Conservation (phyloP, 2,329 filamentous ascomycete genomes). For the Aureobasidium uvarum region DNA sequence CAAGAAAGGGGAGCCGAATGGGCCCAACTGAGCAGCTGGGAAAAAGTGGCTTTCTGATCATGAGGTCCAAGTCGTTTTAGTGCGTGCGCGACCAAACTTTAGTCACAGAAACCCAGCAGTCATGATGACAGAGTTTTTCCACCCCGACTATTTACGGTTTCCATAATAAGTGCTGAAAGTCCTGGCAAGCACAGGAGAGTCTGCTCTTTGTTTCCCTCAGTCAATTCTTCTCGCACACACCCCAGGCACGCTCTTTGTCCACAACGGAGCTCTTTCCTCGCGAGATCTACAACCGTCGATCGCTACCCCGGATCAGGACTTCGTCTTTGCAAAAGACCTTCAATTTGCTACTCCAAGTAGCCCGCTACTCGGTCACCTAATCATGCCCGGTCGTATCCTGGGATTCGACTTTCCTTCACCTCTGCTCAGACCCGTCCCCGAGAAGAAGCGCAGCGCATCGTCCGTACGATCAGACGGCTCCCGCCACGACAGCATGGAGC, state of each 20-base stretch:
- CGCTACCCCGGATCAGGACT: conserved; percentile 11
- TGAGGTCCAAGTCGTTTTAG: conserved; percentile 17
- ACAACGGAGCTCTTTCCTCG: neutral
- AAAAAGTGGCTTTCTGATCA: conserved; percentile 18
- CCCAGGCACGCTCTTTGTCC: neutral
- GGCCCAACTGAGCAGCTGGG: neutral
- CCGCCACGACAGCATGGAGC: conserved; percentile 38
- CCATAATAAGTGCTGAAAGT: conserved; percentile 7
- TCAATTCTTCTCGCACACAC: neutral
- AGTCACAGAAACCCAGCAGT: neutral
- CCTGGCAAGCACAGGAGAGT: neutral
- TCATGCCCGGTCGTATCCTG: conserved; percentile 38
- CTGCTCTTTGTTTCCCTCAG: conserved; percentile 14
- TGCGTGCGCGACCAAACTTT: neutral
- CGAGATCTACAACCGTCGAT: conserved; percentile 13
- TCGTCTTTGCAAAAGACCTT: neutral
- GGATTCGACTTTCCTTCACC: conserved; percentile 35
- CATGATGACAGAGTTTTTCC: conserved; percentile 9
- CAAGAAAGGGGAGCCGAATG: conserved; percentile 7
- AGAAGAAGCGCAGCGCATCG: conserved; percentile 29
- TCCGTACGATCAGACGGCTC: conserved; percentile 25
- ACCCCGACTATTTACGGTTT: conserved; percentile 21
- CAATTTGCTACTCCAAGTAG: neutral
- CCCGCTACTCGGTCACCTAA: conserved; percentile 17
- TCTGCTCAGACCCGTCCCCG: conserved; percentile 28